A percentile compares a stretch with the other conserved stretches of the same genome.
These are phyloP conservation scores for Neltuma alba DNA, from an alignment of 306 rosid genomes.

Conservation along the genomic window DNA sequence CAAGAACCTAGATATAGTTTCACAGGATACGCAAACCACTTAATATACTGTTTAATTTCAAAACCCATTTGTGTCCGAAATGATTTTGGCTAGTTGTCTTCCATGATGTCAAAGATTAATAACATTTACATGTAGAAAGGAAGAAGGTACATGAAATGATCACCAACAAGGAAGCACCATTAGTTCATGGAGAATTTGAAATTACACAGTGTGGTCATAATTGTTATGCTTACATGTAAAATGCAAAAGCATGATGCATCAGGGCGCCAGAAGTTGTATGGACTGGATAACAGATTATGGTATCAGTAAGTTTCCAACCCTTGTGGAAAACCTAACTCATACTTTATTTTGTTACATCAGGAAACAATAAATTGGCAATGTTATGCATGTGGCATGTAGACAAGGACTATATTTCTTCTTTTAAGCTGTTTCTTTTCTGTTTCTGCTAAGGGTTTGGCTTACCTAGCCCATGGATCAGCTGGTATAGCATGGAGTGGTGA, in stretches of 20 bases:
- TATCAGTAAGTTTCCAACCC: conserved; percentile 28
- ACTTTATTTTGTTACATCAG: conserved; percentile 30
- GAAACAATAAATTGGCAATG: conserved; percentile 22
- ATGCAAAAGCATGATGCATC: conserved; percentile 32
- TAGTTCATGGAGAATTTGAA: conserved; percentile 10
- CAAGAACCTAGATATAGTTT: neutral
- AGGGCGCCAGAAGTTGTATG: conserved; percentile 6
- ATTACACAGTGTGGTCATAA: conserved; percentile 6
- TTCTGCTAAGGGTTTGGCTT: conserved; percentile 3
- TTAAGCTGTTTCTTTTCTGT: neutral
- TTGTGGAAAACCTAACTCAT: conserved; percentile 40
- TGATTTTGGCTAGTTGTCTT: neutral
- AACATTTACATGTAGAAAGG: neutral
- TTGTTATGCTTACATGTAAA: conserved; percentile 15
- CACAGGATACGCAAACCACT: neutral
- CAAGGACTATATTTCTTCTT: neutral
- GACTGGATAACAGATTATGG: conserved; percentile 27
- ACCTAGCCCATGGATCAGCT: conserved; percentile 15
- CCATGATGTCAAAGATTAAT: neutral
- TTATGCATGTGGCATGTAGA: conserved; percentile 29
- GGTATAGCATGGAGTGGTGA: conserved; percentile 22
- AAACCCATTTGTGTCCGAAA: neutral
- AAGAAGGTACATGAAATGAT: neutral
- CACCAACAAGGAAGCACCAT: neutral
- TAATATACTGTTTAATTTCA: conserved; percentile 1